These are phyloP conservation scores for Fusarium scirpi DNA, from an alignment of 2,329 filamentous ascomycete species.

Conservation along the genomic window DNA sequence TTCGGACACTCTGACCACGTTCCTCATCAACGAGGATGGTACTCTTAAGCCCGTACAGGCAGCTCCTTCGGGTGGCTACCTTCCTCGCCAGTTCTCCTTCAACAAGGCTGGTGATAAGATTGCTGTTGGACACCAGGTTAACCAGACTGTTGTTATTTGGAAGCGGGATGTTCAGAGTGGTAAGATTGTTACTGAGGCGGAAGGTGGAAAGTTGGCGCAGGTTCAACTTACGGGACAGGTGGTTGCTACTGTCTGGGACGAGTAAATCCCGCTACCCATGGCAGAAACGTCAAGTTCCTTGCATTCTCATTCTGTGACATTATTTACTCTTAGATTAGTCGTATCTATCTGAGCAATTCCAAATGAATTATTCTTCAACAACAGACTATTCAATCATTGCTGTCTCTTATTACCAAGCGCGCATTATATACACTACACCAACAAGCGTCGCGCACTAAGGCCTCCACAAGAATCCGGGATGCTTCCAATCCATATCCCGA, in stretches of 20 bases:
- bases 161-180: constrained; percentile 39
- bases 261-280: constrained; percentile 5
- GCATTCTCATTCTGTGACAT: neutral
- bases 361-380: too few species aligned
- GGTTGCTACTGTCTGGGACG: constrained; percentile 40
- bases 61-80: constrained; percentile 40
- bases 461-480: constrained; percentile 25
- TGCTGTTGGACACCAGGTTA: constrained; percentile 43
- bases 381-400: neutral
- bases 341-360: neutral
- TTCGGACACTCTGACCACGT: constrained; percentile 40
- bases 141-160: constrained; percentile 42
- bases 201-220: constrained; percentile 42
- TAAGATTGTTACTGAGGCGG: constrained; percentile 36
- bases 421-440: neutral
- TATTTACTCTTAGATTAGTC: neutral
- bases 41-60: constrained; percentile 36
- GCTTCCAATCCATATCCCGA: constrained; percentile 25
- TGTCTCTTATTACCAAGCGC: neutral
- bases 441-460: neutral
- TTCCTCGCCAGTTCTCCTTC: constrained; percentile 43
- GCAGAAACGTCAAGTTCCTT: too few species aligned
- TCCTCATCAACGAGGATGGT: constrained; percentile 37
- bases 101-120: constrained; percentile 44
- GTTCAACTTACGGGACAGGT: constrained; percentile 34